A percentile compares a stretch with the other conserved stretches of the same genome.
phyloP scores from a whole-genome alignment of 345 rosid species.

The Cardamine occulta region DNA sequence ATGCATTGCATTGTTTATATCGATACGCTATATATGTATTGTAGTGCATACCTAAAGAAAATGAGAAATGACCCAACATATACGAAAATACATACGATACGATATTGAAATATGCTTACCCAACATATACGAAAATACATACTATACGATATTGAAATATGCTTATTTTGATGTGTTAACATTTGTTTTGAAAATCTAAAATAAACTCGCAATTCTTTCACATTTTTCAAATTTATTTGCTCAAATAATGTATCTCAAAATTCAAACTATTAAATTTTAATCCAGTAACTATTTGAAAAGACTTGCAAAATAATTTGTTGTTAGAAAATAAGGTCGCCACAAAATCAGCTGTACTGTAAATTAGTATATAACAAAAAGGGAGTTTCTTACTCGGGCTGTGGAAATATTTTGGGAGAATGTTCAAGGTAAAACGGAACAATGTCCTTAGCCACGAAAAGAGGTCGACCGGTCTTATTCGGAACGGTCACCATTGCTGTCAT shows the following conservation, averaged over 20 bases:
- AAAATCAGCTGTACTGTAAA: not conserved
- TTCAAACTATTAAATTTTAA: not conserved
- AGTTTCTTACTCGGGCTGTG: slow-evolving; percentile 50
- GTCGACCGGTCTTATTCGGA: slow-evolving; percentile 56
- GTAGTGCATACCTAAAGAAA: not conserved
- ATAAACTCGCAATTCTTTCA: not conserved
- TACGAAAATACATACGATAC: not conserved
- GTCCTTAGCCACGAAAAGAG: slow-evolving; percentile 55
- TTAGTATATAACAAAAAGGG: not conserved
- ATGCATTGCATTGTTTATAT: slow-evolving; percentile 4
- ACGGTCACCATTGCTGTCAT: slow-evolving; percentile 67
- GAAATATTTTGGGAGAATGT: slow-evolving; percentile 64
- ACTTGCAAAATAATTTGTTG: slow-evolving; percentile 2
- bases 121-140: not conserved
- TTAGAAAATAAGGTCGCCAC: not conserved
- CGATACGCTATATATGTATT: not conserved
- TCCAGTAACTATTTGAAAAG: not conserved
- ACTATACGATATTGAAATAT: not conserved
- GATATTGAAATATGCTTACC: not conserved
- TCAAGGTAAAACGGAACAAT: slow-evolving; percentile 65
- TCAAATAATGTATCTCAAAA: not conserved
- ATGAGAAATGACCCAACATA: not conserved
- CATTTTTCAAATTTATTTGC: not conserved
- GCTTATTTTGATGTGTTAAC: too few relatives aligned
- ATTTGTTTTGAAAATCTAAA: too few relatives aligned